These are phyloP conservation scores for Aspergillus heteromorphus DNA, from an alignment of 495 filamentous ascomycete species.

Conservation along the genomic window DNA sequence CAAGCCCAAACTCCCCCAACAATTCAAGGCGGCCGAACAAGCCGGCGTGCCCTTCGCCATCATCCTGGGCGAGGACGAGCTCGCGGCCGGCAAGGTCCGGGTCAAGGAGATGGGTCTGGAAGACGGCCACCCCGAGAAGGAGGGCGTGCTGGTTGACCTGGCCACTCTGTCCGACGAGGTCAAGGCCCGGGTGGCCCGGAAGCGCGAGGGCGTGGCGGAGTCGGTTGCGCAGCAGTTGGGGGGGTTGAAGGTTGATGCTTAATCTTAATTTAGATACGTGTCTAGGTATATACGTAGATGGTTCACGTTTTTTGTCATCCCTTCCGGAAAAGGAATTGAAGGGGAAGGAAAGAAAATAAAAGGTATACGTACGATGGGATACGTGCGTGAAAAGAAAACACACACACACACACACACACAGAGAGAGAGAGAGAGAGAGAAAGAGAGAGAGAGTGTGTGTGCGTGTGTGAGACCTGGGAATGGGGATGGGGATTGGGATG, in stretches of 20 bases:
- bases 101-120: slow-evolving; percentile 79
- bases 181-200: slow-evolving; percentile 1
- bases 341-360: no score
- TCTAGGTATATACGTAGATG: no score
- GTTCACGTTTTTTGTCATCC: no score
- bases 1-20: slow-evolving; percentile 70
- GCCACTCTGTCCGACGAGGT: slow-evolving; percentile 2
- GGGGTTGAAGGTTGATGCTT: slow-evolving; percentile 19
- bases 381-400: not conserved
- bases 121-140: slow-evolving; percentile 80
- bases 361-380: no score
- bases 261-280: no score
- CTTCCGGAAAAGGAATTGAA: no score
- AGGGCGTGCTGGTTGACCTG: slow-evolving; percentile 64
- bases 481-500: no score
- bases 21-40: slow-evolving; percentile 76
- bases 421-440: no score
- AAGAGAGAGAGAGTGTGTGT: no score
- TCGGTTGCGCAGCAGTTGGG: slow-evolving; percentile 31
- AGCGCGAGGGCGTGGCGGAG: not conserved
- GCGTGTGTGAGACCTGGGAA: no score
- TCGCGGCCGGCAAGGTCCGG: slow-evolving; percentile 67
- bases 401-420: not conserved
- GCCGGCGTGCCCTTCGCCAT: slow-evolving; percentile 67
- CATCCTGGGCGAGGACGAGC: slow-evolving; percentile 76